Evolutionary conservation across 768 basidiomycete genomes (phyloP), one percentile per base, ranked within the genome.

Genomic region (Chalciporus sphaerocephalus): DNA sequence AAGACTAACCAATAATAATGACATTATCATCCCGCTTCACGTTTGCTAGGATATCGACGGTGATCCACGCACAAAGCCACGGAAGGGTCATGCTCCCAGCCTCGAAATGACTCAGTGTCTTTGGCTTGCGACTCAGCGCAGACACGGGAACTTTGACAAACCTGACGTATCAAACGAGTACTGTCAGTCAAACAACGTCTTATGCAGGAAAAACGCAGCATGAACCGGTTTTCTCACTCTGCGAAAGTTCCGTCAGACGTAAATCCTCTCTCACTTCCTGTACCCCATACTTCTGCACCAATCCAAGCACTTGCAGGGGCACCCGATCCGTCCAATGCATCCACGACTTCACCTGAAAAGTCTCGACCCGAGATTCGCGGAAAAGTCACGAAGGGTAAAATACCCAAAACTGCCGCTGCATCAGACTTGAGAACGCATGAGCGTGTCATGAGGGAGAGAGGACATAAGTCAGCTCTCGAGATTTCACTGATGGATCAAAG

Each of bases 1-100:
- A 23, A 11, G 7, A 24, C 54, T 10, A 18, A 61, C 65, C 65
- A 20, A 66, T 57, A 45, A 66, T 68, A 37, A 66, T 27, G 5
- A 68, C 62, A 32, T 65, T 67, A 22, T 66, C 65, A 11, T 60
- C 66, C 16, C 53, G 11, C 37, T 63, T 67, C 39, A 69, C 57
- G 8, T 58, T 48, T 16, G 65, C 64, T 12, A 68, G 66, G 13
- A 54, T 66, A 9, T 69, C 50, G 11, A 66, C 63, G 1, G 65
- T 66, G 53, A 68, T 69, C 67, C 67, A 66, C 6, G 67, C 67
- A 41, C 65, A 66, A 20, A 67, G 53, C 65, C 66, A 68, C 0
- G 56, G 56, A 6, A 66, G 65, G 0, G 64, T 62, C 56, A 66
- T 65, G 35, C 65, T 69, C 12, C 56, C 65, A 5, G 65, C 66